Percentiles rank a stretch among this genome's conserved stretches.
Conservation (phyloP, 2,329 filamentous ascomycete species). For the Massarina eburnea region DNA sequence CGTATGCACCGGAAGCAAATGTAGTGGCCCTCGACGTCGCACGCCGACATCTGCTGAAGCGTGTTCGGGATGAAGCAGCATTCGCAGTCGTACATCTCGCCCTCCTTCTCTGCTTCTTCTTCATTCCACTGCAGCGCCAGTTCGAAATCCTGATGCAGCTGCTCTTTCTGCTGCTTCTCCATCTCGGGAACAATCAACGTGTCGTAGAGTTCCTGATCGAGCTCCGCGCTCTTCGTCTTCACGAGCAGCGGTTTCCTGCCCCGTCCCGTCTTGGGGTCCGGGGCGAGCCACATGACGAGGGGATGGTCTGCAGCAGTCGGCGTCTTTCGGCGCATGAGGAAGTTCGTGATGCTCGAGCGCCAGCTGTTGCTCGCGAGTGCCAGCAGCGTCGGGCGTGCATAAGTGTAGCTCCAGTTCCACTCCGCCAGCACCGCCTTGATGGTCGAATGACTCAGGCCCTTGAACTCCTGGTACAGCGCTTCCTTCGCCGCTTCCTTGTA, state of each 20-base stretch:
- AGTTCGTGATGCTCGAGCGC: slow-evolving; percentile 70
- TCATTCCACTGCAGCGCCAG: slow-evolving; percentile 52
- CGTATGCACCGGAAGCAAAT: slow-evolving; percentile 83
- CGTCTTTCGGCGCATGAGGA: slow-evolving; percentile 68
- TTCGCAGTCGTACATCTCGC: slow-evolving; percentile 66
- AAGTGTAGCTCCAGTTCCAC: slow-evolving; percentile 75
- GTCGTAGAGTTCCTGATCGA: slow-evolving; percentile 54
- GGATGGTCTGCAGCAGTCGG: slow-evolving; percentile 58
- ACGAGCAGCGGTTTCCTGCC: slow-evolving; percentile 63
- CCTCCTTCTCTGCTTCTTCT: slow-evolving; percentile 49
- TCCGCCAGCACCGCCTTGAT: slow-evolving; percentile 80
- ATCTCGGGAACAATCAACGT: slow-evolving; percentile 48
- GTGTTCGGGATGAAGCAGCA: slow-evolving; percentile 74
- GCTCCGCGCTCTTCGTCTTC: slow-evolving; percentile 62
- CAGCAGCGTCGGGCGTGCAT: slow-evolving; percentile 69
- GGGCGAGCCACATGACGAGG: slow-evolving; percentile 65
- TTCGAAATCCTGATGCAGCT: slow-evolving; percentile 42
- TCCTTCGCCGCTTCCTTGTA: slow-evolving; percentile 70
- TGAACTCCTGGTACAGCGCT: slow-evolving; percentile 75
- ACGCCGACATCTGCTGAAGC: slow-evolving; percentile 76
- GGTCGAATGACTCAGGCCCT: slow-evolving; percentile 69
- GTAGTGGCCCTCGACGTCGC: slow-evolving; percentile 68
- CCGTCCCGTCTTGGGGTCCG: slow-evolving; percentile 54
- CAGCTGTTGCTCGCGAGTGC: slow-evolving; percentile 72
- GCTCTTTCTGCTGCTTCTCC: slow-evolving; percentile 42